Evolutionary conservation across 495 filamentous ascomycete genomes (phyloP).

Genomic region (Lasiosphaeriaceae sp.): DNA sequence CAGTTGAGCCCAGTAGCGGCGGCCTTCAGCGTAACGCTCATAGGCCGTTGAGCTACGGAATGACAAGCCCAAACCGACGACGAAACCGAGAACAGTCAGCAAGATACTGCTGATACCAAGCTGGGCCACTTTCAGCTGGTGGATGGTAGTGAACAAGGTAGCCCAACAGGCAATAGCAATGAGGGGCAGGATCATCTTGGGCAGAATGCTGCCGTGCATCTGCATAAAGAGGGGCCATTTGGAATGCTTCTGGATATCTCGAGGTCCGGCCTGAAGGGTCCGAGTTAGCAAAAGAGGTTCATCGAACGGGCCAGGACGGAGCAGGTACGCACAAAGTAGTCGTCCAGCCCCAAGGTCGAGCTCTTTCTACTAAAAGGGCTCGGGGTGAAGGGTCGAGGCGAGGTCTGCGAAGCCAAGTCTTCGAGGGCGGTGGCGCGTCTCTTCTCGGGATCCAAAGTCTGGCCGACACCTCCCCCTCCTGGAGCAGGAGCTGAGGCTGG

Average conservation of each 20-base stretch:
- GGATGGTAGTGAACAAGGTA: conserved; percentile 60
- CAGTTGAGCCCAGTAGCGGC: conserved; percentile 73
- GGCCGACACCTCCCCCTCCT: too few species aligned
- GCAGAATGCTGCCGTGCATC: conserved; percentile 75
- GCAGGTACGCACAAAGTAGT: conserved; percentile 48
- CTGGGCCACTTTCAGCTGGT: conserved; percentile 1
- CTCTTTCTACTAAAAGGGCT: conserved; percentile 46
- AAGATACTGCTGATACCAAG: conserved; percentile 65
- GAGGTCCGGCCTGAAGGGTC: conserved; percentile 49
- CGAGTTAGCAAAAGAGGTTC: too few species aligned
- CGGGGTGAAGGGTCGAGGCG: conserved; percentile 32
- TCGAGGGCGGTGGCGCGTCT: background rate
- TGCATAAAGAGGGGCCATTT: conserved; percentile 79
- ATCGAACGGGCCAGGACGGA: too few species aligned
- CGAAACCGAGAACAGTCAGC: conserved; percentile 84
- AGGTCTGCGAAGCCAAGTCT: conserved; percentile 27
- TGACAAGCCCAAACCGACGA: conserved; percentile 76
- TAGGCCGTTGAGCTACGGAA: conserved; percentile 86
- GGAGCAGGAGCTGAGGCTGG: too few species aligned
- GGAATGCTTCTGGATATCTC: conserved; percentile 70
- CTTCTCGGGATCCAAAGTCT: too few species aligned
- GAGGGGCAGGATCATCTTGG: conserved; percentile 75
- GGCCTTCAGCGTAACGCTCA: conserved; percentile 73
- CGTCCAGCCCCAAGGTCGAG: conserved; percentile 44
- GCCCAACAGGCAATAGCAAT: conserved; percentile 65